phyloP scores from a whole-genome alignment of 2,329 filamentous ascomycete genomes.

The Orbilia ellipsospora region DNA sequence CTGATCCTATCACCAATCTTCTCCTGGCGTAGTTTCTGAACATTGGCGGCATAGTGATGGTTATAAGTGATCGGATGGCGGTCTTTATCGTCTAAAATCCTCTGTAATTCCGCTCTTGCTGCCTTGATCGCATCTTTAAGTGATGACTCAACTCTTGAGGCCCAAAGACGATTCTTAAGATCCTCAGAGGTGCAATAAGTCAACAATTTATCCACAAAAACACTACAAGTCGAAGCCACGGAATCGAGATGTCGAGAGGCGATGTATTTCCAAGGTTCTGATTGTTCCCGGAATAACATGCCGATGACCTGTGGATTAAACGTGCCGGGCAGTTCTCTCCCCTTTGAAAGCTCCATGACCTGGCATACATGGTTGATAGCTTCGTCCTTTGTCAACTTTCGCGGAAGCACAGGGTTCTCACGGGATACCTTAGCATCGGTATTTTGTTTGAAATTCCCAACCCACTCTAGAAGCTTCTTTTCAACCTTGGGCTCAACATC shows the following conservation, averaged over 20 bases:
- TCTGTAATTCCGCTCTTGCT: constrained; percentile 36
- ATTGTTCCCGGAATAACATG: constrained; percentile 61
- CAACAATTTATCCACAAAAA: constrained; percentile 59
- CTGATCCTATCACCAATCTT: constrained; percentile 17
- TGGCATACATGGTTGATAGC: constrained; percentile 39
- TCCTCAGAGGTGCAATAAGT: constrained; percentile 57
- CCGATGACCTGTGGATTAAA: constrained; percentile 61
- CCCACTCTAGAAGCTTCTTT: constrained; percentile 30
- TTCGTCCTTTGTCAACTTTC: constrained; percentile 29
- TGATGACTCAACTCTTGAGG: constrained; percentile 29
- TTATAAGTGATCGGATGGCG: constrained; percentile 48
- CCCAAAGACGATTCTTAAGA: constrained; percentile 56
- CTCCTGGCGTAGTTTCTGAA: constrained; percentile 28
- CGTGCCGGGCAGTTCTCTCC: constrained; percentile 61
- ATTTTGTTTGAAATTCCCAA: constrained; percentile 12
- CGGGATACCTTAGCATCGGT: constrained; percentile 22
- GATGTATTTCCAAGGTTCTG: constrained; percentile 61
- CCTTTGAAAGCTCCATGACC: constrained; percentile 58
- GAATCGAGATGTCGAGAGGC: constrained; percentile 56
- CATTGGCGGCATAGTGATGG: constrained; percentile 30
- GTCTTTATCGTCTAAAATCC: constrained; percentile 40
- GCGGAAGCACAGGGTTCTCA: constrained; percentile 13
- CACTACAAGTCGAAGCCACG: constrained; percentile 59
- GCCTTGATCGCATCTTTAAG: constrained; percentile 19
- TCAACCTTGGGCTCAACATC: constrained; percentile 34